Evolutionary conservation across 805 yeast genomes (phyloP), one percentile per base, ranked within the genome.

Genomic region (Candida morakotiae): DNA sequence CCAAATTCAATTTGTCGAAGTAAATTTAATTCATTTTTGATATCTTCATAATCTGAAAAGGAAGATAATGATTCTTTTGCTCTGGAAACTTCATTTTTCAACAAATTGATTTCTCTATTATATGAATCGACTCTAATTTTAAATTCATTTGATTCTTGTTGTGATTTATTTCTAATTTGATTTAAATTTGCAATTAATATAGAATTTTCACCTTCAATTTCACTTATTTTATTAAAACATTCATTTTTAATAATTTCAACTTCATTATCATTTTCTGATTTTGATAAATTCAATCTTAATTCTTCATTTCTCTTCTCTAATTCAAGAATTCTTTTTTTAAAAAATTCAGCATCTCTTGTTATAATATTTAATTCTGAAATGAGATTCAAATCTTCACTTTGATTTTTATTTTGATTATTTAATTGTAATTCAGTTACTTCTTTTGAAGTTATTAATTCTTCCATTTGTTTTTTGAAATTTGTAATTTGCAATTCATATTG

Each of bases 271-370:
- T 73, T 69, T 26, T 75, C 75, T 2, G 77, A 69, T 31, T 67
- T 58, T 28, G 83, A 75, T 36, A 88, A 56, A 38, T 83, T 83
- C 13, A 78, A 68, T 41, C 87, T 74, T 37, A 88, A 65, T 35
- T 81, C 81, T 51, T 84, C 85, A 51, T 87, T 89, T 41, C 95
- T 70, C 43, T 75, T 75, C 55, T 87, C 95, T 37, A 88, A 71
- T 49, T 83, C 87, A 34, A 77, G 55, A 1, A 79, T 73, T 40
- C 93, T 72, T 37, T 76, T 62, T 48, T 85, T 84, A 30, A 85
- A 74, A 19, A 77, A 58, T 51, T 85, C 93, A 4, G 83, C 73
- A 48, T 89, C 96, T 41, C 86, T 73, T 1, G 81, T 71, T n/a
- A 85, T 68, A 26, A 83, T 64, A 40, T 81, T 87, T 22, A 81